A percentile compares a stretch with the other conserved stretches of the same genome.
Evolutionary conservation across 495 filamentous ascomycete genomes (phyloP).

Genomic region (Acidomyces sp.): DNA sequence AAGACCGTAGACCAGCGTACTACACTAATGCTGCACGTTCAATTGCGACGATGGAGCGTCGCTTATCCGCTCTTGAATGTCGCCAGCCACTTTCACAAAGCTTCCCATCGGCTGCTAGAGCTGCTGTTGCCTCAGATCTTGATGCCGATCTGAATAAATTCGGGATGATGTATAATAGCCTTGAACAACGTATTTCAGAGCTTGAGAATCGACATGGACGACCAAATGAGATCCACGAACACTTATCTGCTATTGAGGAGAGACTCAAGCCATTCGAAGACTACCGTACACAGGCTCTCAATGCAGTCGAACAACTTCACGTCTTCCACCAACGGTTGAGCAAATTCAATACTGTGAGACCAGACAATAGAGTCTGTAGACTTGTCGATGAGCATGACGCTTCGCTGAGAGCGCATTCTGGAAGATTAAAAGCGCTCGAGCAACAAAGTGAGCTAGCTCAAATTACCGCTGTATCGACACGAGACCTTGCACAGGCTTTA

Average conservation of each 20-base stretch:
- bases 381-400: slow-evolving; percentile 3
- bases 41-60: neutral
- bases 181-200: neutral
- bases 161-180: neutral
- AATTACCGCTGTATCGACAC: neutral
- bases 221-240: too few relatives aligned
- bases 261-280: slow-evolving; percentile 4
- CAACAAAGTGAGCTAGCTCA: neutral
- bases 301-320: slow-evolving; percentile 2
- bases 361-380: neutral
- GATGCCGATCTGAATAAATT: neutral
- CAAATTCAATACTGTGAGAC: neutral
- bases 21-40: neutral
- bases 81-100: neutral
- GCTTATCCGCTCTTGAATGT: neutral
- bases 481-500: neutral
- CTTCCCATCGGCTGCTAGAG: neutral
- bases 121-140: neutral
- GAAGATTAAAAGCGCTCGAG: neutral
- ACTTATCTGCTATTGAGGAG: neutral
- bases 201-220: neutral
- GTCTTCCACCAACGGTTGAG: neutral
- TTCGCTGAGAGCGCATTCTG: neutral
- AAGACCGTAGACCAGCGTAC: slow-evolving; percentile 3
- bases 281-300: slow-evolving; percentile 1